Conservation (phyloP, 2,329 filamentous ascomycete genomes). For the Cryphonectria japonica region DNA sequence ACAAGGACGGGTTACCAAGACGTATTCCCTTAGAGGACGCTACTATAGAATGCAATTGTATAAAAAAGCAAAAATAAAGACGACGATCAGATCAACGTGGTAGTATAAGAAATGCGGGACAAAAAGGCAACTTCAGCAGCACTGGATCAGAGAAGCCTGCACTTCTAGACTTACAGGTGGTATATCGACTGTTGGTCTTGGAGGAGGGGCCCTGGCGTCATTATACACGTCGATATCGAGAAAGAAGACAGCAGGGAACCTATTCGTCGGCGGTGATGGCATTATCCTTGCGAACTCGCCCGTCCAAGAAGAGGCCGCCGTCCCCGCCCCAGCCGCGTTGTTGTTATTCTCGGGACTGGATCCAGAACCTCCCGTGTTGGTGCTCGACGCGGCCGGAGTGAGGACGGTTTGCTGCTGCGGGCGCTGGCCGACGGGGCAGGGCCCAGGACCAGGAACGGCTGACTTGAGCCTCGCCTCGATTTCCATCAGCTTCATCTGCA, state of each 20-base stretch:
- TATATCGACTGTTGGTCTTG: slow-evolving; percentile 43
- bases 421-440: neutral
- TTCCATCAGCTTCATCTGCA: slow-evolving; percentile 43
- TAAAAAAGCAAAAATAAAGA: too few species aligned
- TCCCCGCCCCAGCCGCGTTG: slow-evolving; percentile 23
- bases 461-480: slow-evolving; percentile 43
- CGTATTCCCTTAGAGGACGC: neutral
- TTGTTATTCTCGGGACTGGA: slow-evolving; percentile 14
- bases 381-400: slow-evolving; percentile 12
- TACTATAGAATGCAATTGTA: neutral
- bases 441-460: neutral
- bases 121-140: too few species aligned
- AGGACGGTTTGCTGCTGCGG: too few species aligned
- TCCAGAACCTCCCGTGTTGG: neutral
- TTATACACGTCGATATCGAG: slow-evolving; percentile 48
- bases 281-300: slow-evolving; percentile 5
- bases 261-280: slow-evolving; percentile 28
- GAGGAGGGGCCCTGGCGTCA: slow-evolving; percentile 41
- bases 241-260: slow-evolving; percentile 49
- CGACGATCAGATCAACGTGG: neutral
- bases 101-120: neutral
- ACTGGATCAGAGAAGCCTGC: neutral
- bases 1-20: neutral
- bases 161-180: slow-evolving; percentile 40
- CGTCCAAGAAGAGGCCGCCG: slow-evolving; percentile 28